Evolutionary conservation across 2,329 filamentous ascomycete genomes (phyloP), one percentile per base, ranked within the genome.

Genomic region (Stachybotrys chartarum): DNA sequence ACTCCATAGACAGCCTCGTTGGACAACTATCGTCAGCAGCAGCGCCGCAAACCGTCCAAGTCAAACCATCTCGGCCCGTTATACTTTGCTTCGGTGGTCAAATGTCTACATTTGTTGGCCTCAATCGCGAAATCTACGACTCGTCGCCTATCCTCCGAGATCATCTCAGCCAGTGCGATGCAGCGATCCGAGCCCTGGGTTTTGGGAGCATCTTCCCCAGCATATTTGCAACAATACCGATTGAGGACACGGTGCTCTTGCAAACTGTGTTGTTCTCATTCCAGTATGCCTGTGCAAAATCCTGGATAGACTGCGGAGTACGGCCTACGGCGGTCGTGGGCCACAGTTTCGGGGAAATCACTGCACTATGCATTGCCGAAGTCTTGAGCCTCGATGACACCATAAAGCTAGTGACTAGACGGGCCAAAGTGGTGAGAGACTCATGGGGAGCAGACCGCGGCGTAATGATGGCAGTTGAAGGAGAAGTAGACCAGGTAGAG

Each of bases 281-380:
- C 5, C 71, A 76, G 59, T 74, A 74, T 52, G 56, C 73, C 1
- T 68, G 52, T 10, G 70, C 71, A 0, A 59, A 57, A 53, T 56
- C 55, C 31, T 75, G 72, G 73, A 69, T 74, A 0, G 70, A 73
- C 50, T 66, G 60, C 10, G 72, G 73, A 2, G 3, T 63, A 1
- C n/a, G 55, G 30, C 47, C 56, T 3, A 47, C 18, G 5, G 55
- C 56, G 8, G 5, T 63, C 0, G 64, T 75, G 0, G 74, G 73
- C 2, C 72, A 76, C 57, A 73, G 68, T 55, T 71, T 75, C 30
- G 75, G 75, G 6, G 68, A 76, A 60, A 61, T 76, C 6, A 56
- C 75, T 0, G 59, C 70, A 0, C 66, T 68, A 1, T 8, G 10
- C 10, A 17, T 48, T 14, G 8, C 46, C 18, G 46, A 17, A 11